Base-by-base conservation (phyloP, 352 stramenopile species). In the Phytopythium sindhum region DNA sequence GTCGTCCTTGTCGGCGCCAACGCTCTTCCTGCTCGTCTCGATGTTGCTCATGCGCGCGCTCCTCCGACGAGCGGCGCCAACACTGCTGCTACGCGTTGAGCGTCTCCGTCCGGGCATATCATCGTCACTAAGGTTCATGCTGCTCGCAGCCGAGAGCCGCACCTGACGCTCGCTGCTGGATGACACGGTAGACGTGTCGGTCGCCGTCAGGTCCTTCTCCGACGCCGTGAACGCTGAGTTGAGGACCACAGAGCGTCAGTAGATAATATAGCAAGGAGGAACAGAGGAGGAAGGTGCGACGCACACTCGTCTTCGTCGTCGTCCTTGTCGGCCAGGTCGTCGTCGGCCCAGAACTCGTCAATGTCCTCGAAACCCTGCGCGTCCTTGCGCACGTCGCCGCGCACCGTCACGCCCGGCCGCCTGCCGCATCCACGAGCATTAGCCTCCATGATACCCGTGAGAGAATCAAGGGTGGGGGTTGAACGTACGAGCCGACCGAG, bases 301-400 rank as follows among this genome's bases (percentile, higher is more conserved):
- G 17, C 53, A 59, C 53, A 59, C 33, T 87, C 75, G 24, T 84
- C 71, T 47, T 79, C 64, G 15, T 69, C 72, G 48, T 81, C 73
- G 24, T 83, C 72, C 28, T 80, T 77, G 59, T 84, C 74, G 21
- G 63, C 69, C 12, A 60, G 58, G 39, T 75, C 62, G 57, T 88
- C 76, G 28, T 95, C 83, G 37, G 80, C 83, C 84, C 84, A 95
- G 58, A 95, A 95, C 51, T 95, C 87, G 67, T 95, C 87, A 48
- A 93, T 89, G 53, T 95, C 87, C 52, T 95, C 84, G 56, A 95
- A 95, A 0, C 87, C 87, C 28, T 93, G 69, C 1, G 76, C 83
- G 48, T 95, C 87, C 33, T 86, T 90, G 21, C 81, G 86, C 48
- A 93, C 81, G 23, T 91, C 79, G 8, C 61, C 75, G 23, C 80